These are phyloP conservation scores for Solanum ossicruentum DNA, from an alignment of 257 asterid species.

Conservation along the genomic window DNA sequence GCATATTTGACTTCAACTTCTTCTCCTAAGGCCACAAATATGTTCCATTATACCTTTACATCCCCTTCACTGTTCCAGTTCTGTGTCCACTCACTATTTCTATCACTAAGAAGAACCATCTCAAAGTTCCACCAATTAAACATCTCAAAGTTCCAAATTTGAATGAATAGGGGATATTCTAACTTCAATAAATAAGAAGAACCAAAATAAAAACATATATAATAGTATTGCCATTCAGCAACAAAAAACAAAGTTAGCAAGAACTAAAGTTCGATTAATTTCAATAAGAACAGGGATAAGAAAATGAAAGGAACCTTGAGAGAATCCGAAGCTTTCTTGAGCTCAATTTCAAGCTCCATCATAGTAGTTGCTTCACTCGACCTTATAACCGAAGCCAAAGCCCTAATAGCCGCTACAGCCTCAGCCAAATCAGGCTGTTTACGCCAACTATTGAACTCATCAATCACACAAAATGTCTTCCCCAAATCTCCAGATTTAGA, in stretches of 20 bases:
- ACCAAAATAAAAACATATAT: background rate
- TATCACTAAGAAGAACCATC: constrained; percentile 6
- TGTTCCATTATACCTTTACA: constrained; percentile 35
- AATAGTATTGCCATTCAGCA: background rate
- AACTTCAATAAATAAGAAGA: background rate
- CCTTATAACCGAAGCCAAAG: constrained; percentile 82
- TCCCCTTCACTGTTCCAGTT: constrained; percentile 59
- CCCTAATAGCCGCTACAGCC: constrained; percentile 96
- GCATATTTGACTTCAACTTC: constrained; percentile 35
- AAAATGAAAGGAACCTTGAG: constrained; percentile 37
- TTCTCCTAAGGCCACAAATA: constrained; percentile 38
- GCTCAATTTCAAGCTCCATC: constrained; percentile 96
- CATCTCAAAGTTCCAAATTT: background rate
- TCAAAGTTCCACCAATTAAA: background rate
- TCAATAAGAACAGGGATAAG: background rate
- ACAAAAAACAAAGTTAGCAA: background rate
- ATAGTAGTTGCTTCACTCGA: constrained; percentile 77
- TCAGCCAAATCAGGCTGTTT: constrained; percentile 90
- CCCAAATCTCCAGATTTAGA: constrained; percentile 14
- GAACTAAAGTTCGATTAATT: background rate
- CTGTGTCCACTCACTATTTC: constrained; percentile 39
- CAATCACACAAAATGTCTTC: constrained; percentile 50
- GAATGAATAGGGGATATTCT: background rate
- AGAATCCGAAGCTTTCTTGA: constrained; percentile 73
- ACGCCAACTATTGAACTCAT: constrained; percentile 78